Evolutionary conservation across 352 stramenopile genomes (phyloP).

Genomic region (Globisporangium rhizosaccharum): DNA sequence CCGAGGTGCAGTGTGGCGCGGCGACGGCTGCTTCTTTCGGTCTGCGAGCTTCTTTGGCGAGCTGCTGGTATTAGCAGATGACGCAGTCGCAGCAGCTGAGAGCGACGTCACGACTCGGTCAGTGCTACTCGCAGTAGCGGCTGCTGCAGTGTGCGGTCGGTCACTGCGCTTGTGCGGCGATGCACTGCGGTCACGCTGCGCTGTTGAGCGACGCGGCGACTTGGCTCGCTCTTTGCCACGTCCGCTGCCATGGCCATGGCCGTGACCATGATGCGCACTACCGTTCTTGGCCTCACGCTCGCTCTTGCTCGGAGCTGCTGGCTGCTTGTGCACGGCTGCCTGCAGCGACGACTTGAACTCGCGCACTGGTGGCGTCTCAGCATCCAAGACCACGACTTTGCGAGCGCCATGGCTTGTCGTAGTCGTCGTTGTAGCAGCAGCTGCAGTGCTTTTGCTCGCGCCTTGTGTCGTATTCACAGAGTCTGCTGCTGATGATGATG

Average conservation of each 20-base stretch:
- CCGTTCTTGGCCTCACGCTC: constrained; percentile 6
- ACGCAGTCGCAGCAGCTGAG: neutral
- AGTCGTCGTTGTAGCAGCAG: neutral
- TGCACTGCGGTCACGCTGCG: constrained; percentile 6
- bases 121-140: constrained; percentile 5
- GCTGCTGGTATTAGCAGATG: neutral
- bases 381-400: constrained; percentile 11
- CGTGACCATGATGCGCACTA: constrained; percentile 6
- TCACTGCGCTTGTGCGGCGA: constrained; percentile 16
- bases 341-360: constrained; percentile 52
- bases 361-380: constrained; percentile 16
- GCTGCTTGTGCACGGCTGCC: constrained; percentile 19
- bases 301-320: constrained; percentile 4
- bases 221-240: constrained; percentile 7
- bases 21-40: constrained; percentile 10
- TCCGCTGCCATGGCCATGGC: neutral
- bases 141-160: constrained; percentile 5
- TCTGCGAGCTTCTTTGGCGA: constrained; percentile 10
- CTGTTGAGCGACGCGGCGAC: neutral
- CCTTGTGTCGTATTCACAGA: neutral
- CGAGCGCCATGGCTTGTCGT: neutral
- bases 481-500: neutral
- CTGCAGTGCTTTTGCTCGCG: neutral
- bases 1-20: constrained; percentile 1
- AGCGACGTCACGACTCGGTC: constrained; percentile 20